These are phyloP conservation scores for Paramecium biaurelia DNA, from an alignment of 73 alveolate genomes.

Conservation along the genomic window DNA sequence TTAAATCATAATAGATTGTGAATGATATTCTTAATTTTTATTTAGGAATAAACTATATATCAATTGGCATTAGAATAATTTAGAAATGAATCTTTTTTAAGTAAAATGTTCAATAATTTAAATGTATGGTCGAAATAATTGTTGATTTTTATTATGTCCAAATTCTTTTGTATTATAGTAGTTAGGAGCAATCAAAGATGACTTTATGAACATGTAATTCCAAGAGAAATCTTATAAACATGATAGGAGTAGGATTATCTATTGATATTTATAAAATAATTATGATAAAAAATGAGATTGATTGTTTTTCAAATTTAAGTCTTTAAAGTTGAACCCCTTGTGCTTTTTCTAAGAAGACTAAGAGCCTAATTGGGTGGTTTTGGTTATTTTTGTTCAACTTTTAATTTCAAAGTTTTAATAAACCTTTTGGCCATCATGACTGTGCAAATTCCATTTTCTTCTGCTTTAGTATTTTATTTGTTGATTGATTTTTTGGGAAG, in stretches of 20 bases:
- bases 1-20: not conserved
- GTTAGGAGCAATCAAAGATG: not conserved
- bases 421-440: conserved; percentile 32
- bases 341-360: not conserved
- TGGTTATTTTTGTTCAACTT: not conserved
- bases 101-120: not conserved
- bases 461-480: not conserved
- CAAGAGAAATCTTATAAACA: not conserved
- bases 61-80: not conserved
- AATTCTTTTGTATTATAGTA: not conserved
- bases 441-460: not conserved
- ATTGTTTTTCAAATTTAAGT: not conserved
- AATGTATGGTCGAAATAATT: not conserved
- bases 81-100: not conserved
- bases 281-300: not conserved
- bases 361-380: not conserved
- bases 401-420: conserved; percentile 5
- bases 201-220: not conserved
- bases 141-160: not conserved
- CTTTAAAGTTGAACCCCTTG: not conserved
- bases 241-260: not conserved
- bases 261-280: not conserved
- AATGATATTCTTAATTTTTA: not conserved
- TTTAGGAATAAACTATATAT: not conserved
- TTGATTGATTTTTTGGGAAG: not conserved